Base-by-base conservation (phyloP, 2,329 filamentous ascomycete genomes). In the Phyllachora maydis region DNA sequence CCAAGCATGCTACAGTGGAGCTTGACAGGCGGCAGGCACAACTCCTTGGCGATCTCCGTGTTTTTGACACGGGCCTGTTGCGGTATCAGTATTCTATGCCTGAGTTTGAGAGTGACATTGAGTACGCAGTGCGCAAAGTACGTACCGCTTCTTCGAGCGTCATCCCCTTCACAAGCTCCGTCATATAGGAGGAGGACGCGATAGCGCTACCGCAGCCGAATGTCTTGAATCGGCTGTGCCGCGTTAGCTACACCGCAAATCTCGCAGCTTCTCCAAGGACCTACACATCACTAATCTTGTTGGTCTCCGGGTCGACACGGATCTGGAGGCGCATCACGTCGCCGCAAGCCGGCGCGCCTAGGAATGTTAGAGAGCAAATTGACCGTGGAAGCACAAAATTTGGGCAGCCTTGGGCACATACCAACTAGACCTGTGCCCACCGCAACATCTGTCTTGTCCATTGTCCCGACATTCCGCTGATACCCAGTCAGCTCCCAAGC, bases 1-100 rank as follows among this genome's bases (percentile, higher is more conserved):
- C 6, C 81, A 35, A 91, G 63, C 76, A 90, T 88, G 23, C 76
- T 85, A 60, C 81, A 91, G 50, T 91, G 81, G 22, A 88, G 74
- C 78, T 39, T 35, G 27, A 85, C 75, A 26, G 76, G 76, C 16
- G 76, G 76, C 40, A 78, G 48, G 40, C 79, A 88, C 27, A 93
- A 59, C 54, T 98, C 90, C 59, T 91, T 90, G 18, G 88, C 88
- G 44, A 98, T 98, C 53, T 98, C 83, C 4, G 85, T 92, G 54
- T 98, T 98, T 56, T 81, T 75, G 39, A 98, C 78, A 54, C 9
- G 6, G 16, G 16, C 16, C n/a, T n/a, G n/a, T n/a, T n/a, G n/a
- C n/a, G n/a, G n/a, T n/a, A n/a, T n/a, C n/a, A n/a, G n/a, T n/a
- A n/a, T n/a, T n/a, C n/a, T n/a, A n/a, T n/a, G n/a, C n/a, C n/a